phyloP scores from a whole-genome alignment of 1,284 basidiomycete species.

The Tranzscheliella williamsii region DNA sequence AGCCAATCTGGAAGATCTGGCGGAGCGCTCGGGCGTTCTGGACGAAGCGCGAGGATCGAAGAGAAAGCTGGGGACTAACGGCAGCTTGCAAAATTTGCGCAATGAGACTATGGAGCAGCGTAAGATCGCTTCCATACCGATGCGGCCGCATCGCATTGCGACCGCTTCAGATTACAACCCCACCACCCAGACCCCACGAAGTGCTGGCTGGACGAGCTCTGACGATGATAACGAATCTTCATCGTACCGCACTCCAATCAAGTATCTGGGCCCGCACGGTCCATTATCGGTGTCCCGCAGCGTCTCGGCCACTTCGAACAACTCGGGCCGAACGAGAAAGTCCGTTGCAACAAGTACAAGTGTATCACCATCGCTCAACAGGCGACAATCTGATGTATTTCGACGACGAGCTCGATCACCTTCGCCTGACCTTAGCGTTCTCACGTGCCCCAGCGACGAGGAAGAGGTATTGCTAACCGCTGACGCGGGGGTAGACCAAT shows the following conservation, averaged over 20 bases:
- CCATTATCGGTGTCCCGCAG: background rate
- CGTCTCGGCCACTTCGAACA: background rate
- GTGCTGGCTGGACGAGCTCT: conserved; percentile 12
- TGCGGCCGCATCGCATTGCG: conserved; percentile 14
- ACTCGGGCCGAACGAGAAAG: background rate
- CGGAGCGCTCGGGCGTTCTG: conserved; percentile 32
- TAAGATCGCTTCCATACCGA: conserved; percentile 27
- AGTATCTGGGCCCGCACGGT: background rate
- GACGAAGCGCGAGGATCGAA: conserved; percentile 27
- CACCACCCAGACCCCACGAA: conserved; percentile 7
- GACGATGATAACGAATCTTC: conserved; percentile 13
- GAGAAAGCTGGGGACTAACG: conserved; percentile 14
- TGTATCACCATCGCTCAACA: too few species aligned
- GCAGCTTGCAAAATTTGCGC: background rate
- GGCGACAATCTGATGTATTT: background rate
- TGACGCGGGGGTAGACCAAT: conserved; percentile 4
- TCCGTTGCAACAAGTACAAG: background rate
- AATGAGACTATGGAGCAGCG: conserved; percentile 1
- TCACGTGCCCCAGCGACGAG: conserved; percentile 20
- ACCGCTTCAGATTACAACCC: conserved; percentile 14
- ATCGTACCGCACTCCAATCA: too few species aligned
- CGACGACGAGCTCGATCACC: conserved; percentile 3
- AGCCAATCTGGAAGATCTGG: conserved; percentile 25
- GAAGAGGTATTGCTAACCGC: conserved; percentile 27
- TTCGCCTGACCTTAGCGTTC: conserved; percentile 19